Evolutionary conservation across 202 grass and related monocot genomes (phyloP), one percentile per base, ranked within the genome.

Genomic region (Bolboschoenoplectus hybrid): DNA sequence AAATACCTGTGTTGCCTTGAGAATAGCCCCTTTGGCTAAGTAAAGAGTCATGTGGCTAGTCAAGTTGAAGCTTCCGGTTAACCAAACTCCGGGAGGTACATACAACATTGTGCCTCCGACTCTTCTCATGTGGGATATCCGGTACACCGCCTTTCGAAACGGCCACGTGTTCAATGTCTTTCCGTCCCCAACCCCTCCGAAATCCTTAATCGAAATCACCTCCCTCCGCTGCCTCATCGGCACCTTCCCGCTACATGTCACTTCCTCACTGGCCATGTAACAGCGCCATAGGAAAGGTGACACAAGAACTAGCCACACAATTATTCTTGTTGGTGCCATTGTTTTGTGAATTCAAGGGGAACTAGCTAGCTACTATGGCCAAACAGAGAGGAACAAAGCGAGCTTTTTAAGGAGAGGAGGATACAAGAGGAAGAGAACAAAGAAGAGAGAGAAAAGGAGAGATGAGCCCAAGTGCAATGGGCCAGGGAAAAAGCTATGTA

Each of bases 21-120:
- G 88, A 80, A 92, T 87, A 19, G 94, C 90, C 19, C 90, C 94
- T 63, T 64, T 94, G 77, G 87, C 92, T 32, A 94, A 83, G 77
- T 91, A 94, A 1, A 97, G 87, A 44, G 94, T 97, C 92, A 97
- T 97, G 67, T 97, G 92, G 90, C 94, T 94, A 86, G 92, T 97
- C 84, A 97, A 89, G 69, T 97, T 92, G 85, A 97, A 97, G 87
- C 87, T 89, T 57, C 92, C 94, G 50, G 92, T 92, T 89, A 97
- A 88, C 94, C 94, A 97, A 39, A 91, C 76, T 39, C 92, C 92
- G 2, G 92, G 62, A 1, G 92, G 92, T 0, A 97, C 87, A 36
- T 80, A 85, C 77, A 97, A 85, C 84, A 74, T 69, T 10, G 90
- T 92, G 44, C 94, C 92, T 40, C 89, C 89, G 61, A 75, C 70